phyloP scores from a whole-genome alignment of 352 stramenopile species.

The Phytophthora constricta region DNA sequence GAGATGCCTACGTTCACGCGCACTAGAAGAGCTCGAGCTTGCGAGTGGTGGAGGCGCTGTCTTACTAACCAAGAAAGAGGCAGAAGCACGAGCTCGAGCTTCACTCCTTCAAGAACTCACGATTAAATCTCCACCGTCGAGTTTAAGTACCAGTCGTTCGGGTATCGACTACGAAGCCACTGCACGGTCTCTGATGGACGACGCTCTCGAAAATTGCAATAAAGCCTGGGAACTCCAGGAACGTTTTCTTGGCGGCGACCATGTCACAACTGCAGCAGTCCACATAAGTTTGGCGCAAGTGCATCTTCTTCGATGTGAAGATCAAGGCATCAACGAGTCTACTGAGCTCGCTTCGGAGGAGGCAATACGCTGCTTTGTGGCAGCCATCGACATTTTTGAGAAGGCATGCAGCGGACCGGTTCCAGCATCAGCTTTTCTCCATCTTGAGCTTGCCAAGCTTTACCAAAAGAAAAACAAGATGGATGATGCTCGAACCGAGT shows the following conservation, averaged over 20 bases:
- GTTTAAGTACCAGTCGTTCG: constrained; percentile 9
- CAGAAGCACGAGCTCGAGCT: constrained; percentile 46
- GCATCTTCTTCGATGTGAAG: constrained; percentile 37
- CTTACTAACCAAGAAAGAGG: constrained; percentile 59
- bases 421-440: constrained; percentile 61
- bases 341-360: constrained; percentile 39
- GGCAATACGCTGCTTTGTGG: constrained; percentile 48
- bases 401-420: constrained; percentile 59
- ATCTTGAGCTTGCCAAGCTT: constrained; percentile 65
- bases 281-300: constrained; percentile 66
- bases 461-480: constrained; percentile 32
- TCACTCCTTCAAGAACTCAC: constrained; percentile 52
- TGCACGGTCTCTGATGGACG: constrained; percentile 53
- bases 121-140: constrained; percentile 22
- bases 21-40: constrained; percentile 40
- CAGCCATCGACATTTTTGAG: constrained; percentile 66
- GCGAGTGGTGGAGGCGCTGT: constrained; percentile 26
- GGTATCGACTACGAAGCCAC: constrained; percentile 17
- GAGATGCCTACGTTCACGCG: constrained; percentile 46
- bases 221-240: constrained; percentile 75
- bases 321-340: constrained; percentile 4
- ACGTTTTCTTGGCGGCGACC: constrained; percentile 47
- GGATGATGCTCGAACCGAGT: constrained; percentile 26
- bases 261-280: constrained; percentile 59
- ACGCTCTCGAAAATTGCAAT: constrained; percentile 68